Percentiles rank a stretch among this genome's conserved stretches.
These are phyloP conservation scores for Protomyces gravidus DNA, from an alignment of 1,139 yeast genomes.

Conservation along the genomic window DNA sequence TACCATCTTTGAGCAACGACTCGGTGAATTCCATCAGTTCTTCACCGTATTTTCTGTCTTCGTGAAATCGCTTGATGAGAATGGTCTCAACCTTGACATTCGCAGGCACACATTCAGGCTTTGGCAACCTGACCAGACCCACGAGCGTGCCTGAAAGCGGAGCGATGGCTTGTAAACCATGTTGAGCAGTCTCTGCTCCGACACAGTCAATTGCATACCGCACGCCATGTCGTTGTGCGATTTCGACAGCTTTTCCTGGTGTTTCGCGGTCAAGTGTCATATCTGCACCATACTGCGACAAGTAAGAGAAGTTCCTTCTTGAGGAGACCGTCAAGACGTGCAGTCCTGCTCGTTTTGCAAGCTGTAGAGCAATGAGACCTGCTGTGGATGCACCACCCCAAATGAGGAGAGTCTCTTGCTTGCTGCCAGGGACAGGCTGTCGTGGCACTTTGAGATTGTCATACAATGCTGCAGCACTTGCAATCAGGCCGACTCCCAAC, in stretches of 20 bases:
- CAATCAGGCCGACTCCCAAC: slow-evolving; percentile 4
- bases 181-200: not conserved
- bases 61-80: slow-evolving; percentile 1
- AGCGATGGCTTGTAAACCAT: not conserved
- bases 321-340: slow-evolving; percentile 1
- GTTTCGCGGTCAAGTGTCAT: slow-evolving; percentile 2
- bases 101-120: not conserved
- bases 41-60: slow-evolving; percentile 1
- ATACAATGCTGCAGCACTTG: slow-evolving; percentile 4
- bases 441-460: not conserved
- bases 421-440: too few relatives aligned
- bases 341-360: slow-evolving; percentile 1
- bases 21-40: not conserved
- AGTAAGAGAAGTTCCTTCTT: not conserved
- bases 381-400: slow-evolving; percentile 4
- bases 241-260: not conserved
- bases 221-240: not conserved
- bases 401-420: not conserved
- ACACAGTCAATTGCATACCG: slow-evolving; percentile 4
- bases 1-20: not conserved
- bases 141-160: slow-evolving; percentile 2
- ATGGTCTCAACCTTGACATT: not conserved
- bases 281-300: not conserved
- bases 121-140: slow-evolving; percentile 1
- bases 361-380: not conserved